phyloP scores from a whole-genome alignment of 352 stramenopile species.

The Globisporangium nagaii region DNA sequence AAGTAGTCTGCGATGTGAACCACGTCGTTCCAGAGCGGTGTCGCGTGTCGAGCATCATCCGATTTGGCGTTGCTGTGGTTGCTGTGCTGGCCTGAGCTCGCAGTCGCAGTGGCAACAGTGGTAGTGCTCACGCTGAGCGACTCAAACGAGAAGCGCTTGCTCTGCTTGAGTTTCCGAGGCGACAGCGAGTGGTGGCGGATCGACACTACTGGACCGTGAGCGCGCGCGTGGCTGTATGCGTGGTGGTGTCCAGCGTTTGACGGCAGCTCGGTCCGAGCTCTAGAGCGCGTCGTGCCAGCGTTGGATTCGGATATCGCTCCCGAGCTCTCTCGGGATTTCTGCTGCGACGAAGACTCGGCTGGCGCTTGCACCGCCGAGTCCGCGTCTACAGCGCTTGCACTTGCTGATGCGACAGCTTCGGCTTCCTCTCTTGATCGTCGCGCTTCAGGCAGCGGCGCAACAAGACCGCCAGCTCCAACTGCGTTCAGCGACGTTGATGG shows the following conservation, averaged over 20 bases:
- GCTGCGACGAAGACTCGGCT: background rate
- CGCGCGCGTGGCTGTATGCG: background rate
- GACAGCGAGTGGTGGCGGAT: conserved; percentile 5
- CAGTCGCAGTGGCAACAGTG: background rate
- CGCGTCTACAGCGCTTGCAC: background rate
- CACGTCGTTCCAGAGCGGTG: background rate
- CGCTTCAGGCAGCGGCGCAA: no score
- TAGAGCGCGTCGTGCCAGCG: background rate
- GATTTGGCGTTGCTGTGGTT: background rate
- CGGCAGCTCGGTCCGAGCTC: background rate
- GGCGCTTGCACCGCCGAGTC: background rate
- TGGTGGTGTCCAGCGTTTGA: background rate
- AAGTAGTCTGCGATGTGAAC: background rate
- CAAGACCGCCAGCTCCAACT: no score
- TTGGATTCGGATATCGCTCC: background rate
- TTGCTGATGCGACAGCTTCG: background rate
- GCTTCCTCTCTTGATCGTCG: background rate
- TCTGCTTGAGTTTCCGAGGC: conserved; percentile 2
- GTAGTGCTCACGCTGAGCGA: background rate
- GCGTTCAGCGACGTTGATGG: no score
- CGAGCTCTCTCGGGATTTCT: background rate
- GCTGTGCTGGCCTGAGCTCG: background rate
- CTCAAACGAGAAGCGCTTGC: conserved; percentile 1
- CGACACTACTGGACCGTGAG: conserved; percentile 1
- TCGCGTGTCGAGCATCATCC: background rate